Evolutionary conservation across 257 asterid species (phyloP).

Genomic region (Marsdenia floribunda): DNA sequence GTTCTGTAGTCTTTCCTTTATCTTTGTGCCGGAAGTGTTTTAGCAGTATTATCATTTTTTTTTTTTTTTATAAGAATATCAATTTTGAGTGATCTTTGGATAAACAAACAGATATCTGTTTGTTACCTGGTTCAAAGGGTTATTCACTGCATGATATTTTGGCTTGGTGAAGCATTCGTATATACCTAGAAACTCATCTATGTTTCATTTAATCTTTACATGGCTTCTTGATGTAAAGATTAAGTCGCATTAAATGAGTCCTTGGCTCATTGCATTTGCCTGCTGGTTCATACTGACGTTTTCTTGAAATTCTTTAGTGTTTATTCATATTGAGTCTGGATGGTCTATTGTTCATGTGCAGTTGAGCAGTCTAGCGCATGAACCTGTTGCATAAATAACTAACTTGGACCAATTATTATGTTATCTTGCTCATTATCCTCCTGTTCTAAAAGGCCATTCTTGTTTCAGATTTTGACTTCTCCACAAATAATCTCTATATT

Average conservation of each 20-base stretch:
- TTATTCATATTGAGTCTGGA: neutral
- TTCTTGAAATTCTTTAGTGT: neutral
- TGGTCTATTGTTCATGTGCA: neutral
- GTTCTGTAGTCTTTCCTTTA: slow-evolving; percentile 31
- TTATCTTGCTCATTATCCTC: slow-evolving; percentile 6
- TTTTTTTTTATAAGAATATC: neutral
- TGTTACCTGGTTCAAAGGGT: neutral
- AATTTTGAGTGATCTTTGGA: neutral
- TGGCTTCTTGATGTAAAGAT: neutral
- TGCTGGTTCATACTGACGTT: neutral
- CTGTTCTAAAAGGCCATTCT: slow-evolving; percentile 20
- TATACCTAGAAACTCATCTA: neutral
- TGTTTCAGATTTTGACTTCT: slow-evolving; percentile 92
- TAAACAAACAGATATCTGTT: neutral
- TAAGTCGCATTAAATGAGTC: neutral
- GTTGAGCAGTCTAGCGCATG: neutral
- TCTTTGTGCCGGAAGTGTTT: slow-evolving; percentile 9
- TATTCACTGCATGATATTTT: neutral
- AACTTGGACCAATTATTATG: neutral
- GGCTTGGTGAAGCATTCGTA: neutral
- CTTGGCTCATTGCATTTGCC: neutral
- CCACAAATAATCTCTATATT: slow-evolving; percentile 88
- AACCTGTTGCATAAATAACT: neutral
- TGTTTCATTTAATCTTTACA: neutral
- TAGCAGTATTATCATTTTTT: neutral